Percentiles rank a stretch among this genome's conserved stretches.
Conservation (phyloP, 805 yeast species). For the Cephaloascus fragrans region DNA sequence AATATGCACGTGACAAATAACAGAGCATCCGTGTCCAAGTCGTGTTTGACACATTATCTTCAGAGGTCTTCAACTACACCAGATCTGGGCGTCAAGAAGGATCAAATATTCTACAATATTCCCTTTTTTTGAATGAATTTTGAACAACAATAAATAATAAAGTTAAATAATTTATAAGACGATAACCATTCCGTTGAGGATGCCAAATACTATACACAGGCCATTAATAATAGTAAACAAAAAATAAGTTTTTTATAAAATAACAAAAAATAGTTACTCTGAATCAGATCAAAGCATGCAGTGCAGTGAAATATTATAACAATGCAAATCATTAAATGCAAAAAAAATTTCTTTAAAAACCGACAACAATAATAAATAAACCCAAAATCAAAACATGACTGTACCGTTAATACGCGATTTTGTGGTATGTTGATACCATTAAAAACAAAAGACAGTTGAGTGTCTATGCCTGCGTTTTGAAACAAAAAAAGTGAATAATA, state of each 20-base stretch:
- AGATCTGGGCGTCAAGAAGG: too few species aligned
- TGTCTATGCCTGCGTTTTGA: slow-evolving; percentile 1
- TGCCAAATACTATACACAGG: slow-evolving; percentile 1
- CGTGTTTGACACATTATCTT: too few species aligned
- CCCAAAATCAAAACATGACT: slow-evolving; percentile 1
- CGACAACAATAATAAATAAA: background rate
- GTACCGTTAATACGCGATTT: background rate
- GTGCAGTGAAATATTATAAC: background rate
- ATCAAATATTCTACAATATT: too few species aligned
- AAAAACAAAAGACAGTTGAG: slow-evolving; percentile 1
- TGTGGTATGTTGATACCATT: slow-evolving; percentile 1
- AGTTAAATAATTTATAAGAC: too few species aligned
- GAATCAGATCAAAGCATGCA: background rate
- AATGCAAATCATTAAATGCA: background rate
- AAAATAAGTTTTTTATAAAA: background rate
- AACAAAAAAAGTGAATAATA: background rate
- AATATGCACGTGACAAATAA: too few species aligned
- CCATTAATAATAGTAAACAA: background rate
- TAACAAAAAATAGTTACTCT: background rate
- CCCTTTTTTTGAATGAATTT: too few species aligned
- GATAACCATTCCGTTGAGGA: background rate
- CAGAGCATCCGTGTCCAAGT: too few species aligned
- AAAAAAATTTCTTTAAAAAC: background rate
- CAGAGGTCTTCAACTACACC: too few species aligned
- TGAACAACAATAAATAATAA: too few species aligned